Conservation (phyloP, 495 filamentous ascomycete genomes). For the Apodospora peruviana region DNA sequence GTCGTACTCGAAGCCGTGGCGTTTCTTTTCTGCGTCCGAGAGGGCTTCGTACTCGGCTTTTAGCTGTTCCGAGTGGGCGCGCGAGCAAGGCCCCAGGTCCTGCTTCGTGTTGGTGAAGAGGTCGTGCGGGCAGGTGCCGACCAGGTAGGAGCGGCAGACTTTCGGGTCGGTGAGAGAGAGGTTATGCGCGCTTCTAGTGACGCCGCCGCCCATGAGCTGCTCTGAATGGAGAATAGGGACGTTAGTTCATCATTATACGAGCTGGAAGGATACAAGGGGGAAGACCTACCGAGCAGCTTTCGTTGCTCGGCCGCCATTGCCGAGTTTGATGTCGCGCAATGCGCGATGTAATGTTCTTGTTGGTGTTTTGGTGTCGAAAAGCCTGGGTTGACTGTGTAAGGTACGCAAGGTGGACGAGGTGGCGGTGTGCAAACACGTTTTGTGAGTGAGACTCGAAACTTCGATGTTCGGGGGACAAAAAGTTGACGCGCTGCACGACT, state of each 20-base stretch:
- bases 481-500: too few species aligned
- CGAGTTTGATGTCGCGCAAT: not conserved
- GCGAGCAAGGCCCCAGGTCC: conserved; percentile 87
- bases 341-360: not conserved
- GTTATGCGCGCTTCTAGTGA: conserved; percentile 66
- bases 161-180: conserved; percentile 87
- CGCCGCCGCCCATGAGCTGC: conserved; percentile 73
- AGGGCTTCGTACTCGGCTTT: conserved; percentile 80
- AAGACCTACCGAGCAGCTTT: conserved; percentile 76
- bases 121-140: conserved; percentile 93
- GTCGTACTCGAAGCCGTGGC: conserved; percentile 90
- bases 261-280: conserved; percentile 1
- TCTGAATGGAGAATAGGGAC: conserved; percentile 41
- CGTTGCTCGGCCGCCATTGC: conserved; percentile 91
- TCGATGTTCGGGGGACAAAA: too few species aligned
- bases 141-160: conserved; percentile 91
- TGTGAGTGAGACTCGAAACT: too few species aligned
- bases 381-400: too few species aligned
- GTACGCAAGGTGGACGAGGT: too few species aligned
- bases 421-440: too few species aligned
- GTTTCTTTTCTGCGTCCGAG: conserved; percentile 59
- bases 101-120: conserved; percentile 99
- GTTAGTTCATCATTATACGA: not conserved
- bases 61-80: conserved; percentile 81
- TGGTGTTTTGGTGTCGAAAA: too few species aligned